Evolutionary conservation across 192 early-diverging fungal genomes (phyloP), one percentile per base, ranked within the genome.

Genomic region (Phycomyces nitens): DNA sequence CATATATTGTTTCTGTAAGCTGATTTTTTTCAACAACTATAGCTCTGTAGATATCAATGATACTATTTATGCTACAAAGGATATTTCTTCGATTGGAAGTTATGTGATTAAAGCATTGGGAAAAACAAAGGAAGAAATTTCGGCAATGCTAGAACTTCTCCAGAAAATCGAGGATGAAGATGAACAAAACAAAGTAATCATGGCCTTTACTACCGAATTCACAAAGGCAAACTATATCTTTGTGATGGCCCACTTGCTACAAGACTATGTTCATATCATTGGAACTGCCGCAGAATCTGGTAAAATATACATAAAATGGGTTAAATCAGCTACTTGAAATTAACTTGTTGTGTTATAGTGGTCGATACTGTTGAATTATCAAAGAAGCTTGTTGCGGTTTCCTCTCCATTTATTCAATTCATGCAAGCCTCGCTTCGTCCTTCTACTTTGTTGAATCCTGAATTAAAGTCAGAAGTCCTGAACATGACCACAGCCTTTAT

Each of bases 261-360:
- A 64, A 43, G 53, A 27, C 5, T 64, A 64, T 55, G 62, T 52
- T 22, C 53, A 41, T 40, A 55, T 27, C 2, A 21, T 64, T 11
- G 53, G 51, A 11, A 24, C 62, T 55, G 20, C 22, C 40, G 40
- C 39, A 24, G 62, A 64, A 43, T 20, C 51, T 38, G 40, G 62
- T 64, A 64, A 64, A 27, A 11, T 64, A 24, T 62, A 27, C 24
- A 23, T n/a, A 18, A n/a, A n/a, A n/a, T n/a, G n/a, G n/a, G n/a
- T n/a, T n/a, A n/a, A n/a, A n/a, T n/a, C n/a, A n/a, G n/a, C n/a
- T n/a, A n/a, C n/a, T n/a, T 55, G 53, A 0, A 55, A 23, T 3
- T 26, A 22, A 27, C 10, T 57, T 3, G 34, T 57, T n/a, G n/a
- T n/a, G n/a, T n/a, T n/a, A n/a, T 57, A 65, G 63, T 47, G 38